Percentiles rank a stretch among this genome's conserved stretches.
Conservation (phyloP, 2,329 filamentous ascomycete genomes). For the Nectriaceae sp. region DNA sequence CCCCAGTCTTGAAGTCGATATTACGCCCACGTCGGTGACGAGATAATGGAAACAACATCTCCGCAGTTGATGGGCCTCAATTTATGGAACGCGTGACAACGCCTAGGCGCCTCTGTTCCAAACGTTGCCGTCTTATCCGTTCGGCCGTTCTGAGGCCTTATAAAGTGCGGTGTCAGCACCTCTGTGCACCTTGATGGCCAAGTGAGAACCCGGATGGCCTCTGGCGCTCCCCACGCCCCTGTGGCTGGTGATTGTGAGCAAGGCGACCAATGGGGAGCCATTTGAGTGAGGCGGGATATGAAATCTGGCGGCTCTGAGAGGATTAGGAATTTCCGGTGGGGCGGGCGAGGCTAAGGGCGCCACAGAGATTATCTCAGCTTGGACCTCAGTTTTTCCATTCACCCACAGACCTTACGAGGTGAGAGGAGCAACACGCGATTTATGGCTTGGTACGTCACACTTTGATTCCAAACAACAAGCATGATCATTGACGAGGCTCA, state of each 20-base stretch:
- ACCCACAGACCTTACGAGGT: not conserved
- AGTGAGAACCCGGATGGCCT: constrained; percentile 29
- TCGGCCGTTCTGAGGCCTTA: not conserved
- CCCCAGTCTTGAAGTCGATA: too few relatives aligned
- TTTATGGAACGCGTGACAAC: too few relatives aligned
- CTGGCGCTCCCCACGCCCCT: constrained; percentile 7
- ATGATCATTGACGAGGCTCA: too few relatives aligned
- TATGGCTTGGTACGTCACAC: too few relatives aligned
- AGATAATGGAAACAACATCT: too few relatives aligned
- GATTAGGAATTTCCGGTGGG: constrained; percentile 1
- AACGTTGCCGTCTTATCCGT: not conserved
- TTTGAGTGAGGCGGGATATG: not conserved
- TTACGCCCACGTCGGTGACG: too few relatives aligned
- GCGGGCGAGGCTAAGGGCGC: constrained; percentile 9
- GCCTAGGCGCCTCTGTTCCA: too few relatives aligned
- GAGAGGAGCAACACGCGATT: too few relatives aligned
- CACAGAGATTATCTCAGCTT: constrained; percentile 13
- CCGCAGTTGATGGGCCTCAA: too few relatives aligned
- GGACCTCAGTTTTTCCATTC: not conserved
- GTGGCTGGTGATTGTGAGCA: constrained; percentile 20
- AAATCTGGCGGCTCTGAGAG: constrained; percentile 9
- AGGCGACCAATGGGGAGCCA: constrained; percentile 15
- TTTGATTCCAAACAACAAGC: too few relatives aligned
- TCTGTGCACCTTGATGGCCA: constrained; percentile 9
- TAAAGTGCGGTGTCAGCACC: too few relatives aligned